These are phyloP conservation scores for Suillus weaverae DNA, from an alignment of 768 basidiomycete species.

Conservation along the genomic window DNA sequence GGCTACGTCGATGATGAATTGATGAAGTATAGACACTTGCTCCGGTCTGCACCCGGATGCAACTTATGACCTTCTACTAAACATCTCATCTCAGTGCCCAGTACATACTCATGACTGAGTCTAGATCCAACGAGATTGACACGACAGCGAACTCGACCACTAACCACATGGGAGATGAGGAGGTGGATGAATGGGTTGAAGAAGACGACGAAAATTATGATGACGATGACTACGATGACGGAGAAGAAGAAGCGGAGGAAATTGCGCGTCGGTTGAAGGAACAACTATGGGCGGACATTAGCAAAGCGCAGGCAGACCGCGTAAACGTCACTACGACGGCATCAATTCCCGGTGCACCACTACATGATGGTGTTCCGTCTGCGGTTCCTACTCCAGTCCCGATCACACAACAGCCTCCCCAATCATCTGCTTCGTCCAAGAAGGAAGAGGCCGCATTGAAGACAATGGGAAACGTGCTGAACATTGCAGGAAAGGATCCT, in stretches of 20 bases:
- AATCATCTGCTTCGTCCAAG: slow-evolving; percentile 25
- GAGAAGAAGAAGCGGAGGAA: slow-evolving; percentile 69
- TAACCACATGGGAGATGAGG: background rate
- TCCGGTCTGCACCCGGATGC: background rate
- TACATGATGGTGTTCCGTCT: background rate
- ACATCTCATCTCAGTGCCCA: background rate
- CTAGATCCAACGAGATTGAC: background rate
- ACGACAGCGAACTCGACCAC: background rate
- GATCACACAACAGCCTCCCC: slow-evolving; percentile 2
- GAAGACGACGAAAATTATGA: slow-evolving; percentile 46
- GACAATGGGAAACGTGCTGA: slow-evolving; percentile 65
- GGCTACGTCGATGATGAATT: background rate
- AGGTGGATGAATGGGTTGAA: slow-evolving; percentile 38
- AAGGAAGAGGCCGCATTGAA: slow-evolving; percentile 60
- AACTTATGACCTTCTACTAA: background rate
- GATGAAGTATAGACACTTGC: background rate
- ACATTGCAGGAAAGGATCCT: slow-evolving; percentile 55
- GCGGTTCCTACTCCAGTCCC: background rate
- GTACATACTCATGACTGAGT: slow-evolving; percentile 1
- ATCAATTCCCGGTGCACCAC: background rate
- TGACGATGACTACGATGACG: slow-evolving; percentile 57
- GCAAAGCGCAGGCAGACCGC: slow-evolving; percentile 55
- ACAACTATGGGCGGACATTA: slow-evolving; percentile 77
- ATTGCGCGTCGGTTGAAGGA: slow-evolving; percentile 74
- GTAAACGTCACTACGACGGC: slow-evolving; percentile 19